Conservation (phyloP, 768 basidiomycete genomes). For the Boletellus ananas region DNA sequence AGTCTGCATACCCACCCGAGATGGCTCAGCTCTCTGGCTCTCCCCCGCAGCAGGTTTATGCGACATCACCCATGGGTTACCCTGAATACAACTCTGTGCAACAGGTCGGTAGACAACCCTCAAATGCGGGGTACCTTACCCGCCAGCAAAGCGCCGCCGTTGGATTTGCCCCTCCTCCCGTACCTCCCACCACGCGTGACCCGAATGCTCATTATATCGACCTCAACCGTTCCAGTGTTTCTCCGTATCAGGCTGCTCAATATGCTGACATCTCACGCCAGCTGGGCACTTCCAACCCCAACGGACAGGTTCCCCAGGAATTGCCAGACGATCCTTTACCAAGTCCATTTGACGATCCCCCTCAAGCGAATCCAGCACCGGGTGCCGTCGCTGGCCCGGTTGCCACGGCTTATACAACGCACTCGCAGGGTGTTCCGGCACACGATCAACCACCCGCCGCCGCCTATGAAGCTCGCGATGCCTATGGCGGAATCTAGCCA, state of each 20-base stretch:
- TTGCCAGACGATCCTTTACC: slow-evolving; percentile 24
- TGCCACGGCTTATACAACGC: slow-evolving; percentile 34
- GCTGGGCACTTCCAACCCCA: slow-evolving; percentile 37
- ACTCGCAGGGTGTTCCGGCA: slow-evolving; percentile 5
- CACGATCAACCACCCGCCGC: slow-evolving; percentile 41
- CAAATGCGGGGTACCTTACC: slow-evolving; percentile 21
- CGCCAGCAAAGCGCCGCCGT: slow-evolving; percentile 16
- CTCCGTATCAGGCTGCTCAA: slow-evolving; percentile 72
- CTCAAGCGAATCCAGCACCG: neutral
- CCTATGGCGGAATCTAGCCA: slow-evolving; percentile 62
- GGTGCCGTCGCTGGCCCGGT: slow-evolving; percentile 5
- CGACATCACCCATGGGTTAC: slow-evolving; percentile 13
- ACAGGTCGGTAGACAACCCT: slow-evolving; percentile 24
- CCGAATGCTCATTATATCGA: slow-evolving; percentile 52
- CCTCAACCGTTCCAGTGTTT: slow-evolving; percentile 62
- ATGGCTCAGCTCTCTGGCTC: slow-evolving; percentile 8
- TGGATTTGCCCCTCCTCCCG: slow-evolving; percentile 8
- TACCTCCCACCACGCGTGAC: slow-evolving; percentile 16
- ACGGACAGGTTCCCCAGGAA: slow-evolving; percentile 11
- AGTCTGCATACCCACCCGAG: slow-evolving; percentile 17
- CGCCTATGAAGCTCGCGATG: slow-evolving; percentile 60
- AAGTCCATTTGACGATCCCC: slow-evolving; percentile 28
- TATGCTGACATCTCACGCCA: slow-evolving; percentile 66
- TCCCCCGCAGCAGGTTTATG: slow-evolving; percentile 23
- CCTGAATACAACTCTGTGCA: slow-evolving; percentile 27